Evolutionary conservation across 2,329 filamentous ascomycete genomes (phyloP), one percentile per base, ranked within the genome.

Genomic region (Colletotrichum cuscutae): DNA sequence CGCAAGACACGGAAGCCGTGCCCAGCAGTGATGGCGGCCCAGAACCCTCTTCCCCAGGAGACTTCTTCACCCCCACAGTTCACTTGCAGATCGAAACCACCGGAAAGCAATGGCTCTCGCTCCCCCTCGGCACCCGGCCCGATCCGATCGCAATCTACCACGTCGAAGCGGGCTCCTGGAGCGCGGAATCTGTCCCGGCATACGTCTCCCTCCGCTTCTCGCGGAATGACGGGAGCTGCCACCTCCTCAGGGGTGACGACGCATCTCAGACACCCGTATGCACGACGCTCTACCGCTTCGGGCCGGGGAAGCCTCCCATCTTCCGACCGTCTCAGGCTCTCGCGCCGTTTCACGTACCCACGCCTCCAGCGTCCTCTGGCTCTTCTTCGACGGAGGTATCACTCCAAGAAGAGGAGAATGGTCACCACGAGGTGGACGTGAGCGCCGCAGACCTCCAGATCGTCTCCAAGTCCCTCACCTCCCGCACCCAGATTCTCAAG

Each of bases 201-300:
- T 92, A 90, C 79, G 76, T 86, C 13, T 91, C 89, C 28, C 80
- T 87, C 32, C 86, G 89, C 4, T 82, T 83, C 12, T 79, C 80
- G 9, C 82, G 83, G 57, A 77, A 80, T 71, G 89, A 88, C 1
- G 88, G 85, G 3, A 84, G 81, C 42, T 84, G 87, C 73, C 83
- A 84, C 74, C 85, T 90, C 60, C 79, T 87, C 4, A 79, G 86
- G 46, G 84, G 82, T 26, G 81, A 83, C 46, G 82, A 84, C 15
- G 75, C 77, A 5, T 64, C 72, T 1, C 65, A 74, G 26, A 59
- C 65, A 52, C 69, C 77, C 13, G 79, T 90, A n/a, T 86, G 84
- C 74, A 82, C 79, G 1, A 91, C 89, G 0, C 85, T 83, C 4
- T 91, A 91, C 79, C 86, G 85, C 74, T 90, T 87, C 76, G 89